phyloP scores from a whole-genome alignment of 768 basidiomycete genomes.

The Boletus patriciae region DNA sequence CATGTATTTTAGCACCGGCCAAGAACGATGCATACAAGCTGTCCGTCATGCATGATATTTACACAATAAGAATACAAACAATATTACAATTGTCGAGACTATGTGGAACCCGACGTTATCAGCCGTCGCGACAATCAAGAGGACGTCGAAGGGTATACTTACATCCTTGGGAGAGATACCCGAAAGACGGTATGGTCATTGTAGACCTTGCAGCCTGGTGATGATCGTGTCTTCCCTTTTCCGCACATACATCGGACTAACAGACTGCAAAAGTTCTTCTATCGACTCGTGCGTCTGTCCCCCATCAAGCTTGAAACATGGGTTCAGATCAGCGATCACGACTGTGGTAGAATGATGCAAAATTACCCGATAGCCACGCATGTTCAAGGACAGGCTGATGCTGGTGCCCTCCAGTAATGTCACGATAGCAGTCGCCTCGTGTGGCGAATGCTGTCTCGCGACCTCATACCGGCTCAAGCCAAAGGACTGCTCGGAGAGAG shows the following conservation, averaged over 20 bases:
- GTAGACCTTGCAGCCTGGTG: slow-evolving; percentile 47
- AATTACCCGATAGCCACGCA: slow-evolving; percentile 57
- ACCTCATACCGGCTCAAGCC: slow-evolving; percentile 52
- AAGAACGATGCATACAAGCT: neutral
- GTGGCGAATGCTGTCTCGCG: slow-evolving; percentile 34
- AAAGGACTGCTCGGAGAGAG: slow-evolving; percentile 59
- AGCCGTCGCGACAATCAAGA: neutral
- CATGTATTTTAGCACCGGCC: neutral
- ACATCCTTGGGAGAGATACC: slow-evolving; percentile 4
- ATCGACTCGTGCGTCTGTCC: slow-evolving; percentile 52
- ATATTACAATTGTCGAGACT: neutral
- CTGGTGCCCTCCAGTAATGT: slow-evolving; percentile 55
- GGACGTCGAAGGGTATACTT: slow-evolving; percentile 1
- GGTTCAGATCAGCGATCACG: slow-evolving; percentile 10
- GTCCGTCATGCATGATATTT: slow-evolving; percentile 4
- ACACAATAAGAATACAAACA: slow-evolving; percentile 19
- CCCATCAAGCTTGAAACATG: slow-evolving; percentile 24
- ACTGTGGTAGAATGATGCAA: neutral
- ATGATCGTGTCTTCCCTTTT: slow-evolving; percentile 49
- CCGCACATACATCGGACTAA: slow-evolving; percentile 54
- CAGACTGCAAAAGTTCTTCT: slow-evolving; percentile 54
- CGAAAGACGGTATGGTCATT: slow-evolving; percentile 12
- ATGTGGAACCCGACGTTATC: neutral
- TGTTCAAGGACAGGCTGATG: slow-evolving; percentile 48
- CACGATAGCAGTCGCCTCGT: slow-evolving; percentile 54